Base-by-base conservation (phyloP, 768 basidiomycete genomes). In the Aureoboletus auriporus region DNA sequence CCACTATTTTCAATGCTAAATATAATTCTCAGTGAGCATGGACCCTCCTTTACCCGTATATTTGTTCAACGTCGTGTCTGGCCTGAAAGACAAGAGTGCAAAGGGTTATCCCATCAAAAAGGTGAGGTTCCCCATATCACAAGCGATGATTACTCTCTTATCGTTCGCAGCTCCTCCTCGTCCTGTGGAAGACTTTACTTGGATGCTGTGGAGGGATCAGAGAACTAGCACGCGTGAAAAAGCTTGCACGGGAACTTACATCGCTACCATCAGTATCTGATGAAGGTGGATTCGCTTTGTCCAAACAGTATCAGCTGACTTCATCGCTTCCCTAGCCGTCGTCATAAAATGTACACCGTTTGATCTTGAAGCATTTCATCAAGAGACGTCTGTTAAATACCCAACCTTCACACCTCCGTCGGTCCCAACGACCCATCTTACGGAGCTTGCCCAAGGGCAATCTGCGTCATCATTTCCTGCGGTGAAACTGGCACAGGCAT, bases 91-190 rank as follows among this genome's bases (percentile, higher is more conserved):
- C 65, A 92, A 93, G 71, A 89, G 87, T 61, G 88, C 92, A 2
- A 93, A 90, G 62, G 91, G 91, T 6, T 99, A 96, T 69, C 96
- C 96, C 0, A 89, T 96, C 58, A 99, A 98, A 72, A 97, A 97
- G 80, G 93, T 89, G 44, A 17, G 65, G 41, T 27, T 46, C 16
- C 31, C 34, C 33, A 40, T 51, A 46, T 27, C 35, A 26, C 46
- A 47, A 36, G 45, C 12, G 3, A 3, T 17, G 7, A 41, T 34
- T 42, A 34, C 10, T 34, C 43, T 36, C 53, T 50, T 51, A 54
- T 46, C 23, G 41, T 49, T 33, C 42, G 8, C 59, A 96, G 94
- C 81, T 97, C 4, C 78, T 99, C 11, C 79, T 98, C 13, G 79
- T 99, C 0, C 73, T 96, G 8, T 99, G 96, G 96, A 99, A 98